Conservation (phyloP, 2,329 filamentous ascomycete genomes). For the Tolypocladium endophyticum region DNA sequence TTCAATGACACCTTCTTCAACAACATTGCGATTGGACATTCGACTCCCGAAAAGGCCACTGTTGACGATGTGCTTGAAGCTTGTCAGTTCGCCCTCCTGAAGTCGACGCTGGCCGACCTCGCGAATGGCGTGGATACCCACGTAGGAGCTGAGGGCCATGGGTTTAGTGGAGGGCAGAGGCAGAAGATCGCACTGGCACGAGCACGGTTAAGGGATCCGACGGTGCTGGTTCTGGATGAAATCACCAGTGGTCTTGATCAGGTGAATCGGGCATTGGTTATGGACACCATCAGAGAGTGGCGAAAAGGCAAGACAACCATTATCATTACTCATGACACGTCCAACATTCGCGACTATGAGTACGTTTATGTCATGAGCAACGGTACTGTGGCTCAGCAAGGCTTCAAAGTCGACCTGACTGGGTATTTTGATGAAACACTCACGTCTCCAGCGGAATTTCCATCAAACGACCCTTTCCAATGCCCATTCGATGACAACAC, state of each 20-base stretch:
- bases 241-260: constrained; percentile 78
- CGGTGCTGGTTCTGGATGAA: constrained; percentile 80
- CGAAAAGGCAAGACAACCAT: constrained; percentile 75
- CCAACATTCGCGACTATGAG: constrained; percentile 61
- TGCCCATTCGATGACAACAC: background rate
- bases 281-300: constrained; percentile 70
- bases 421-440: background rate
- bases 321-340: constrained; percentile 83
- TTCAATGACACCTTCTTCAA: constrained; percentile 71
- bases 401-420: constrained; percentile 17
- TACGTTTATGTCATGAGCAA: constrained; percentile 72
- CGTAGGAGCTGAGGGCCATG: constrained; percentile 58
- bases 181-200: constrained; percentile 75
- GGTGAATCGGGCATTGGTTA: constrained; percentile 54
- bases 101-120: constrained; percentile 54
- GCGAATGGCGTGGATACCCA: constrained; percentile 62
- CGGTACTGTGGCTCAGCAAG: constrained; percentile 58
- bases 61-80: constrained; percentile 48
- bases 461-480: background rate
- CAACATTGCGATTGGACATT: constrained; percentile 67
- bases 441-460: background rate
- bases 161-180: constrained; percentile 74
- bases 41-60: constrained; percentile 34
- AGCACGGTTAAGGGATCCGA: constrained; percentile 64
- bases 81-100: constrained; percentile 57